A percentile compares a stretch with the other conserved stretches of the same genome.
phyloP scores from a whole-genome alignment of 306 rosid genomes.

The Malus sylvestris region DNA sequence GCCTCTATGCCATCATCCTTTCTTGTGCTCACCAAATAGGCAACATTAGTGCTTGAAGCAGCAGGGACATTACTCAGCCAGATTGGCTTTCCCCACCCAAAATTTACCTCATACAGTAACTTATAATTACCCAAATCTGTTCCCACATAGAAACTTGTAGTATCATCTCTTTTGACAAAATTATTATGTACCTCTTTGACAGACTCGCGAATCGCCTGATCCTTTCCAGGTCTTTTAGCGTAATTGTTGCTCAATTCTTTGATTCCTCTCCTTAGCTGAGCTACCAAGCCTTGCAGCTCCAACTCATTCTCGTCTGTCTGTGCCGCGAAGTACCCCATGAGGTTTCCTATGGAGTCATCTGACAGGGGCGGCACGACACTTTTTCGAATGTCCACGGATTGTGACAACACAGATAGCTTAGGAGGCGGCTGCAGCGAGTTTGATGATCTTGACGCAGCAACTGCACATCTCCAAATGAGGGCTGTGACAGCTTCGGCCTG shows the following conservation, averaged over 20 bases:
- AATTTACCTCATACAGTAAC: conserved; percentile 6
- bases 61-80: not conserved
- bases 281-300: conserved; percentile 8
- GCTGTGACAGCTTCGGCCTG: conserved; percentile 4
- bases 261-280: conserved; percentile 7
- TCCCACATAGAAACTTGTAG: not conserved
- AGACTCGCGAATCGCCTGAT: not conserved
- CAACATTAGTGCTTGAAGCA: not conserved
- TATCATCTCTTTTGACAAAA: conserved; percentile 6
- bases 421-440: not conserved
- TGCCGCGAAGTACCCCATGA: conserved; percentile 2
- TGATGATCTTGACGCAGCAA: not conserved
- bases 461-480: conserved; percentile 10
- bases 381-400: conserved; percentile 4
- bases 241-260: not conserved
- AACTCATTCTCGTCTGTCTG: not conserved
- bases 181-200: not conserved
- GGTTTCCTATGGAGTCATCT: conserved; percentile 8
- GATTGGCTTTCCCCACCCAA: conserved; percentile 14
- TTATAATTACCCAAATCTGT: not conserved
- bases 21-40: conserved; percentile 1
- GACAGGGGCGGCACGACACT: not conserved
- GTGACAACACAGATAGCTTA: not conserved
- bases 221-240: not conserved
- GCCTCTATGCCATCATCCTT: conserved; percentile 8